Evolutionary conservation across 2,329 filamentous ascomycete genomes (phyloP).

Genomic region (Diaporthe velutina): DNA sequence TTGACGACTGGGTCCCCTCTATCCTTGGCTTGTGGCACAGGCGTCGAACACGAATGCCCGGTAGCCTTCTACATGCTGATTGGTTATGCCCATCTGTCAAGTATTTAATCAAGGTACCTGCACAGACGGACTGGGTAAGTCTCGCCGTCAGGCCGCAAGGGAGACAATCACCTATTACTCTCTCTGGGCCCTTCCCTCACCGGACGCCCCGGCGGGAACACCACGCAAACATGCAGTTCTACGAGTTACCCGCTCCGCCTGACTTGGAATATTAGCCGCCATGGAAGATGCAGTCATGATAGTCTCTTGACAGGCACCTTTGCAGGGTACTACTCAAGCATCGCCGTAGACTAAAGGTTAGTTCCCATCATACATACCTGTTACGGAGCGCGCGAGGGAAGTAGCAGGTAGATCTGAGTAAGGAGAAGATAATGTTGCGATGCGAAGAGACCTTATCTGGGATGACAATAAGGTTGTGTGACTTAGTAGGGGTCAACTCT

Average conservation of each 20-base stretch:
- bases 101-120: background rate
- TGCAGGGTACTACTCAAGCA: slow-evolving; percentile 10
- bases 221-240: background rate
- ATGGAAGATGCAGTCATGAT: background rate
- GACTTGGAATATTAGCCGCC: background rate
- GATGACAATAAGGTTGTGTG: slow-evolving; percentile 11
- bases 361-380: background rate
- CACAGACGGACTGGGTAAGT: background rate
- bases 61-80: background rate
- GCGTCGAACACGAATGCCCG: too few relatives aligned
- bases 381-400: background rate
- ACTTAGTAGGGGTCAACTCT: slow-evolving; percentile 4
- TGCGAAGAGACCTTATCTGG: background rate
- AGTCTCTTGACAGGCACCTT: background rate
- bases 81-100: background rate
- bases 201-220: background rate
- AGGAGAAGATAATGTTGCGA: background rate
- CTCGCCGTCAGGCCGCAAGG: background rate
- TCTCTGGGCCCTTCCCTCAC: background rate
- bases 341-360: background rate
- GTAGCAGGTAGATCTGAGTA: background rate
- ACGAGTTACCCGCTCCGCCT: background rate
- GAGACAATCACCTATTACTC: background rate
- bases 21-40: background rate
- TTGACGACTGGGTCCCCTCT: background rate